Conservation (phyloP, 192 early-diverging fungal species). For the Thamnidium elegans region DNA sequence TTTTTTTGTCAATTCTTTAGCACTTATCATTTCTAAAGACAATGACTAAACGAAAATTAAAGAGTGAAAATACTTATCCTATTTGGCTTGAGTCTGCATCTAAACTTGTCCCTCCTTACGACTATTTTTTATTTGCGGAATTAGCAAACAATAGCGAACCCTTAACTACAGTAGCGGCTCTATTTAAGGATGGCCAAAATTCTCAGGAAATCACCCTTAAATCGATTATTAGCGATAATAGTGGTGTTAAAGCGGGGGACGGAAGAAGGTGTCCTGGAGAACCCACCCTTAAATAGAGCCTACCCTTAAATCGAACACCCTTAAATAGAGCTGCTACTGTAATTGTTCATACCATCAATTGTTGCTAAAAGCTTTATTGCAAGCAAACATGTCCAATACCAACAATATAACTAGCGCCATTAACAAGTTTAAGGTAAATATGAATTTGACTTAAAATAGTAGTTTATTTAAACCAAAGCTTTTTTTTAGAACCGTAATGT, state of each 20-base stretch:
- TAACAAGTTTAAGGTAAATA: slow-evolving; percentile 7
- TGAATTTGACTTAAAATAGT: neutral
- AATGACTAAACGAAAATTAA: slow-evolving; percentile 9
- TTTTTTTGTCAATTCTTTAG: too few relatives aligned
- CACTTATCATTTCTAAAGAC: neutral
- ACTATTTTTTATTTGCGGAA: slow-evolving; percentile 6
- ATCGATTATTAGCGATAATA: too few relatives aligned
- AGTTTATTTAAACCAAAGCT: slow-evolving; percentile 4
- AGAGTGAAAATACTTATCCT: slow-evolving; percentile 6
- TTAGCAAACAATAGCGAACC: slow-evolving; percentile 2
- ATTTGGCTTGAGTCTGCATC: slow-evolving; percentile 4
- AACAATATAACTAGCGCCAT: neutral
- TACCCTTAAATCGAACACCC: too few relatives aligned
- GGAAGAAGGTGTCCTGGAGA: too few relatives aligned
- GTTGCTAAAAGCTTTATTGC: neutral
- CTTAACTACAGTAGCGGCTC: too few relatives aligned
- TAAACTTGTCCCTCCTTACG: neutral
- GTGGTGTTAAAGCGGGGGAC: too few relatives aligned
- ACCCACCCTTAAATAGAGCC: too few relatives aligned
- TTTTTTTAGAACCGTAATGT: slow-evolving; percentile 5
- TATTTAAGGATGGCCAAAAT: too few relatives aligned
- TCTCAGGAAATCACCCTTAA: too few relatives aligned
- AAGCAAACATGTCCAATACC: slow-evolving; percentile 5
- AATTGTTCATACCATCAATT: neutral
- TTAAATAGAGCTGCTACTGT: too few relatives aligned